phyloP scores from a whole-genome alignment of 1,139 yeast genomes.

The Scheffersomyces cryptocercus region DNA sequence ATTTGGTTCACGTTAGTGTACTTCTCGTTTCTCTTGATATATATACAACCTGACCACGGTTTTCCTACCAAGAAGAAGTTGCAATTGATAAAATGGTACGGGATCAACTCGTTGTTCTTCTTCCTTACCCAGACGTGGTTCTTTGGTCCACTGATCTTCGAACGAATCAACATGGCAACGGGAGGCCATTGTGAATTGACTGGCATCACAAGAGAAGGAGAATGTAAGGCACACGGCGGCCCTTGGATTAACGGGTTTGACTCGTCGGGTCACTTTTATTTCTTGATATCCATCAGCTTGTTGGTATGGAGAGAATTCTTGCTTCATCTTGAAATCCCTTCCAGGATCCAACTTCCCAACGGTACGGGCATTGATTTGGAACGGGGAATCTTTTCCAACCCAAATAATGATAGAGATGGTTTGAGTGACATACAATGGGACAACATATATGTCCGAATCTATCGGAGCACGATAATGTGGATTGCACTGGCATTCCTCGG shows the following conservation, averaged over 20 bases:
- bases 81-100: constrained; percentile 11
- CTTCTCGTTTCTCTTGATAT: constrained; percentile 9
- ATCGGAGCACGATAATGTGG: constrained; percentile 2
- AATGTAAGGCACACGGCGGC: constrained; percentile 19
- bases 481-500: constrained; percentile 15
- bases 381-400: background rate
- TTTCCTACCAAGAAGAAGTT: constrained; percentile 7
- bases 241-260: constrained; percentile 62
- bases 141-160: constrained; percentile 48
- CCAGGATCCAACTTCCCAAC: background rate
- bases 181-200: constrained; percentile 43
- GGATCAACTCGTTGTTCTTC: constrained; percentile 16
- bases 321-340: background rate
- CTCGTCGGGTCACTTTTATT: constrained; percentile 63
- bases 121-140: constrained; percentile 39
- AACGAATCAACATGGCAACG: constrained; percentile 35
- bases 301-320: constrained; percentile 39
- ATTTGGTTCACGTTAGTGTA: constrained; percentile 27
- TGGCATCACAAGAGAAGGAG: background rate
- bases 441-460: background rate
- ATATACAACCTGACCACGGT: constrained; percentile 3
- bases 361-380: background rate
- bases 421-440: background rate
- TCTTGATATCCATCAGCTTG: constrained; percentile 50
- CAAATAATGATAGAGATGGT: background rate